Conservation (phyloP, 1,284 basidiomycete species). For the Puccinia novopanici region DNA sequence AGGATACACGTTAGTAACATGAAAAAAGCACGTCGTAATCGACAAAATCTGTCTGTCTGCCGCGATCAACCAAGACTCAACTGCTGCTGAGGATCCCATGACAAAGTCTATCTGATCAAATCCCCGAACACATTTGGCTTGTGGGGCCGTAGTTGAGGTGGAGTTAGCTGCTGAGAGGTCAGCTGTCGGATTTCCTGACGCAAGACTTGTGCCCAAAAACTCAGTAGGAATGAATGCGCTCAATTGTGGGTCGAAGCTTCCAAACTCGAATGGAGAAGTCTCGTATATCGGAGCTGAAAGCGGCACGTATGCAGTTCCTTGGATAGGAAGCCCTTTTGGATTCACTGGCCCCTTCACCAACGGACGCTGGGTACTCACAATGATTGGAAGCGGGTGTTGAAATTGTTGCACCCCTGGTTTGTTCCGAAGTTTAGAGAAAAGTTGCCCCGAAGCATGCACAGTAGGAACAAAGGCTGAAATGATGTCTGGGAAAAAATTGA, state of each 20-base stretch:
- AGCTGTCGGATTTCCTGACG: conserved; percentile 55
- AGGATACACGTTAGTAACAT: not conserved
- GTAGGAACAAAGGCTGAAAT: not conserved
- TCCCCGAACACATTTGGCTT: conserved; percentile 2
- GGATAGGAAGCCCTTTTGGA: not conserved
- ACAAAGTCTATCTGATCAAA: conserved; percentile 41
- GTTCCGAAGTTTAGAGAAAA: conserved; percentile 23
- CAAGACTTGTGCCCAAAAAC: conserved; percentile 54
- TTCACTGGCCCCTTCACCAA: not conserved
- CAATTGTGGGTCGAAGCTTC: conserved; percentile 61
- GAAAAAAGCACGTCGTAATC: not conserved
- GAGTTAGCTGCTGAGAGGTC: too few relatives aligned
- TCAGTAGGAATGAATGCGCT: conserved; percentile 57
- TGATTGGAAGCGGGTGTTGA: conserved; percentile 32
- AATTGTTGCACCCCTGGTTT: not conserved
- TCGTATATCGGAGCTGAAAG: conserved; percentile 60
- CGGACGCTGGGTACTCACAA: conserved; percentile 27
- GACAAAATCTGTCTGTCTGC: too few relatives aligned
- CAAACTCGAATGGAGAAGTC: conserved; percentile 63
- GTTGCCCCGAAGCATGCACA: conserved; percentile 23
- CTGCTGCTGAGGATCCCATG: conserved; percentile 38
- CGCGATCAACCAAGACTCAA: conserved; percentile 1
- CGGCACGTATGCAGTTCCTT: conserved; percentile 7
- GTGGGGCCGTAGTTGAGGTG: not conserved
- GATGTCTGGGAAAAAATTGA: not conserved